Evolutionary conservation across 495 filamentous ascomycete genomes (phyloP), one percentile per base, ranked within the genome.

Genomic region (Trichoderma parareesei): DNA sequence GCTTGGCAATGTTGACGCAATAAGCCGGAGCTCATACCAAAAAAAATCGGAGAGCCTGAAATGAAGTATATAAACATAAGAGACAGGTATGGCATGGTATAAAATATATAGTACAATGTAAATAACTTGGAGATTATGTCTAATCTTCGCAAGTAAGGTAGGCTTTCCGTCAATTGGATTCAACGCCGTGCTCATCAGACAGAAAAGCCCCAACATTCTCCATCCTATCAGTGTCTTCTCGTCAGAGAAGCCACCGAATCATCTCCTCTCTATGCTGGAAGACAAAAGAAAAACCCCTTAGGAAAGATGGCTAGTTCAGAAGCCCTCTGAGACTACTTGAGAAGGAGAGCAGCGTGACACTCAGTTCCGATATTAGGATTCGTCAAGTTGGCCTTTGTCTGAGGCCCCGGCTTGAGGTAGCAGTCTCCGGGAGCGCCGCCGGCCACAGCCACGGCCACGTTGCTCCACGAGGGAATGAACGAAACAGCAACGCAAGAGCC

Each of bases 391-490:
- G 70, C 64, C 53, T 66, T 46, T 65, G 74, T 75, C 66, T 75
- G 72, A 10, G 75, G 74, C 0, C 75, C 75, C 0, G 74, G 71
- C 63, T 81, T 80, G 33, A 81, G 70, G 65, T 79, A 81, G 57
- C 79, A 81, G 63, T 80, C 80, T 8, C 79, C 79, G 2, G 76
- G 74, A 18, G 78, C 73, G 11, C 63, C 59, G 8, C 69, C 72
- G 0, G 57, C 49, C 1, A 46, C 20, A 13, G 78, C 78, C 35
- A 55, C 55, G 2, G 66, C 64, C 11, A 75, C 74, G 65, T 71
- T 72, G 11, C 74, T 76, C 79, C 79, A 81, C 9, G 65, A 67
- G 0, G 79, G 77, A 62, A 81, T 73, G 65, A 75, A 81, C 57
- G 74, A 79, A 14, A 81, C 74, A 7, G 69, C 79, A 0, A 63